phyloP scores from a whole-genome alignment of 1,284 basidiomycete species.

The Puccinia coronata region DNA sequence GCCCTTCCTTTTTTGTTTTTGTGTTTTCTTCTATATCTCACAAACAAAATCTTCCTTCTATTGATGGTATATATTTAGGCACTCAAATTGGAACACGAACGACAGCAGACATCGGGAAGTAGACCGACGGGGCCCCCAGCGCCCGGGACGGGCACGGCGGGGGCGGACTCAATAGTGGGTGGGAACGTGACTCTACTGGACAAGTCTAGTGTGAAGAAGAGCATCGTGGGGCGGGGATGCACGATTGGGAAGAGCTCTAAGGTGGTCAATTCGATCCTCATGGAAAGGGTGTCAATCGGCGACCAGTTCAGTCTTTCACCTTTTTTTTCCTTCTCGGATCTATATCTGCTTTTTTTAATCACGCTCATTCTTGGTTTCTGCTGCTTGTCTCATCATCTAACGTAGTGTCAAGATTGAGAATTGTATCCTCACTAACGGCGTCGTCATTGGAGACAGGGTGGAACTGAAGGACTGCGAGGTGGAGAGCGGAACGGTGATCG shows the following conservation, averaged over 20 bases:
- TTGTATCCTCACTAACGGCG: slow-evolving; percentile 16
- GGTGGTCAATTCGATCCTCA: slow-evolving; percentile 32
- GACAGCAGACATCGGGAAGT: neutral
- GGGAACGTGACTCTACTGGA: slow-evolving; percentile 6
- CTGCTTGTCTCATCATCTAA: no score
- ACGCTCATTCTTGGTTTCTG: no score
- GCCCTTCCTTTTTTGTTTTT: no score
- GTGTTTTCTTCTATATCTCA: neutral
- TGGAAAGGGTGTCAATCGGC: slow-evolving; percentile 28
- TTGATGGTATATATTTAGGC: slow-evolving; percentile 12
- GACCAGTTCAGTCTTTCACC: slow-evolving; percentile 28
- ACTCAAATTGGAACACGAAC: slow-evolving; percentile 25
- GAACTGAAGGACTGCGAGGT: slow-evolving; percentile 47
- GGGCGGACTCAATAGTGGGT: slow-evolving; percentile 22
- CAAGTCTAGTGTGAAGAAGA: slow-evolving; percentile 34
- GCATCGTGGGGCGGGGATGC: slow-evolving; percentile 1
- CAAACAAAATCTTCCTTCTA: neutral
- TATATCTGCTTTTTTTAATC: neutral
- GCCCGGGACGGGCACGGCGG: slow-evolving; percentile 9
- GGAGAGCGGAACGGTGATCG: slow-evolving; percentile 18
- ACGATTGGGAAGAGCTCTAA: slow-evolving; percentile 12
- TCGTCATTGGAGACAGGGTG: slow-evolving; percentile 36
- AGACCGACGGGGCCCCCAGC: neutral
- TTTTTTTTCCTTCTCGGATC: neutral
- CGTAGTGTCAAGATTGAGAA: slow-evolving; percentile 39